Evolutionary conservation across 2,329 filamentous ascomycete genomes (phyloP).

Genomic region (Penicillium nordicum): DNA sequence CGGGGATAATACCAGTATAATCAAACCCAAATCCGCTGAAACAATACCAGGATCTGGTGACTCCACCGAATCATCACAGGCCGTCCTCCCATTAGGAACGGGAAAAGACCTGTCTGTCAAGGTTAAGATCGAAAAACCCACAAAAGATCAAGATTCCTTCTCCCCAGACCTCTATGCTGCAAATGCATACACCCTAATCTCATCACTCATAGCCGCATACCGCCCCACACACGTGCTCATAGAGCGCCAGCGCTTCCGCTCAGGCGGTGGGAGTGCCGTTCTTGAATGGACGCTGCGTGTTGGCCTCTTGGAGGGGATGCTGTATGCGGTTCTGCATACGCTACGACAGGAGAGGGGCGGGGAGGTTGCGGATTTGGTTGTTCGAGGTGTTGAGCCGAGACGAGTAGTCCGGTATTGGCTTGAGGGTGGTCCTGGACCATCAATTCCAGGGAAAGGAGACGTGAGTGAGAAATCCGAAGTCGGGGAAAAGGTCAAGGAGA

Average conservation of each 20-base stretch:
- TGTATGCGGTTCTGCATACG: slow-evolving; percentile 66
- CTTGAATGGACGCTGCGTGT: slow-evolving; percentile 81
- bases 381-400: slow-evolving; percentile 53
- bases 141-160: slow-evolving; percentile 38
- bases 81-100: not conserved
- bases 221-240: slow-evolving; percentile 69
- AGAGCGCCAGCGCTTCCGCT: slow-evolving; percentile 62
- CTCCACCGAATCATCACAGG: not conserved
- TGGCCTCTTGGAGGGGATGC: slow-evolving; percentile 77
- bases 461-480: not conserved
- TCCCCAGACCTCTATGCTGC: slow-evolving; percentile 53
- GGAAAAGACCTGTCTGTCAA: not conserved
- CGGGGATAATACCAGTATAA: not conserved
- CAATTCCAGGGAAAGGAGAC: not conserved
- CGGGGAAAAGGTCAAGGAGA: slow-evolving; percentile 6
- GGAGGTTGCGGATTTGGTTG: slow-evolving; percentile 28
- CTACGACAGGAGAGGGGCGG: slow-evolving; percentile 45
- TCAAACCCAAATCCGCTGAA: not conserved
- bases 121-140: not conserved
- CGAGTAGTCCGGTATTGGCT: slow-evolving; percentile 58
- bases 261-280: slow-evolving; percentile 61
- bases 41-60: not conserved
- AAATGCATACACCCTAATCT: slow-evolving; percentile 56
- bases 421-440: slow-evolving; percentile 22
- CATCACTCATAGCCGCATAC: slow-evolving; percentile 48